Evolutionary conservation across 306 rosid species (phyloP), one percentile per base, ranked within the genome.

Genomic region (Rosa rugosa): DNA sequence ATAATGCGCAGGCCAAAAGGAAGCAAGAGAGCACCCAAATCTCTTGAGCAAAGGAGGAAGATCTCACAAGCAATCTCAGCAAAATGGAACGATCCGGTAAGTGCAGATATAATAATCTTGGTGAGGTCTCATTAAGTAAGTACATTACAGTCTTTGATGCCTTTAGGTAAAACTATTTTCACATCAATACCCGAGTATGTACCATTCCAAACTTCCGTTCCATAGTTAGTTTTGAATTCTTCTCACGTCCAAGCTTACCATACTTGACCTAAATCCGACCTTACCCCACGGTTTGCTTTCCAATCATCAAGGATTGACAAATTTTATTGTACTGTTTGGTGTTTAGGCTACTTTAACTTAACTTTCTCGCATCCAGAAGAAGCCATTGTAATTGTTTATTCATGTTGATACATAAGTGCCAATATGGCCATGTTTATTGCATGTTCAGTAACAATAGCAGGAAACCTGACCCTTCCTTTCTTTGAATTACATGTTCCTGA

Each of bases 61-160:
- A 95, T 95, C 56, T 88, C 99, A n/a, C 89, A 84, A 88, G 93
- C 98, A 80, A 93, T 95, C 83, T 59, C 91, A 80, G 89, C 96
- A 78, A 95, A 95, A 89, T 95, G 99, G 99, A 88, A 91, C 34
- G 91, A 93, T 83, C 91, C 96, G 72, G 99, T 93, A 85, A 83
- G 98, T 90, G 69, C 57, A 65, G 72, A 49, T 74, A 56, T 72
- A 62, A 65, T 63, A 60, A 38, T 78, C 50, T 68, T 82, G 72
- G 49, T 45, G 76, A n/a, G 77, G 76, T 84, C 69, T 56, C 53
- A 45, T 69, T 34, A 1, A 42, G 36, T 60, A 75, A 51, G 46
- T 10, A 31, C 23, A 50, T 31, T n/a, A 3, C 40, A 16, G 1
- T 14, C 41, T 50, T 53, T 65, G 70, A 63, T 71, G 13, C 53